Conservation (phyloP, 2,329 filamentous ascomycete genomes). For the Trichophyton rubrum region DNA sequence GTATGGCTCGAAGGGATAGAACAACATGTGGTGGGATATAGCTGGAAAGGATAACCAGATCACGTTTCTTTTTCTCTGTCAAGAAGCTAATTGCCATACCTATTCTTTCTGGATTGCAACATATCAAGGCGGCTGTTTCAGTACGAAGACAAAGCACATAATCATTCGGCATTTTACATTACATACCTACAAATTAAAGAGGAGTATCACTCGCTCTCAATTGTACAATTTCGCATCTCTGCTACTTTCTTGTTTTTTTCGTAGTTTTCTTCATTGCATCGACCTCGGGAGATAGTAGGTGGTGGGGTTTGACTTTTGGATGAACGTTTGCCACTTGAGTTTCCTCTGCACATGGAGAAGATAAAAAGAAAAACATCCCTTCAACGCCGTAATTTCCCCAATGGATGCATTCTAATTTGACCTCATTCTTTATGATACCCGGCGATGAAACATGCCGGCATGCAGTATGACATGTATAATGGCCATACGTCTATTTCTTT, state of each 20-base stretch:
- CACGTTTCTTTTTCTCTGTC: neutral
- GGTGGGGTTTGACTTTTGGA: neutral
- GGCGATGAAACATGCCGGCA: no score
- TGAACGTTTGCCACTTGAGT: neutral
- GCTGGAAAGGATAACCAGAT: neutral
- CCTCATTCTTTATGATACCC: neutral
- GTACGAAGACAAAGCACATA: neutral
- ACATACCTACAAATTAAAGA: neutral
- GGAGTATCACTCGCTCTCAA: neutral
- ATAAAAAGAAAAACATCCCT: neutral
- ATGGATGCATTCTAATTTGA: neutral
- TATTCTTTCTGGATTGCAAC: neutral
- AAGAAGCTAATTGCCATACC: neutral
- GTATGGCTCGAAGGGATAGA: neutral
- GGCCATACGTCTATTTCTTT: no score
- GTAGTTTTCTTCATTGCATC: neutral
- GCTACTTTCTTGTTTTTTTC: neutral
- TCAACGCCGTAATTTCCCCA: neutral
- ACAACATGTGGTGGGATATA: neutral
- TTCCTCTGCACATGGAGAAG: no score
- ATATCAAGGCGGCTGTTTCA: neutral
- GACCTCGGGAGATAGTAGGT: neutral
- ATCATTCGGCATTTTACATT: neutral
- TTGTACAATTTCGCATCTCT: neutral
- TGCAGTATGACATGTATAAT: no score